phyloP scores from a whole-genome alignment of 2,329 filamentous ascomycete genomes.

The Clonostachys byssicola region DNA sequence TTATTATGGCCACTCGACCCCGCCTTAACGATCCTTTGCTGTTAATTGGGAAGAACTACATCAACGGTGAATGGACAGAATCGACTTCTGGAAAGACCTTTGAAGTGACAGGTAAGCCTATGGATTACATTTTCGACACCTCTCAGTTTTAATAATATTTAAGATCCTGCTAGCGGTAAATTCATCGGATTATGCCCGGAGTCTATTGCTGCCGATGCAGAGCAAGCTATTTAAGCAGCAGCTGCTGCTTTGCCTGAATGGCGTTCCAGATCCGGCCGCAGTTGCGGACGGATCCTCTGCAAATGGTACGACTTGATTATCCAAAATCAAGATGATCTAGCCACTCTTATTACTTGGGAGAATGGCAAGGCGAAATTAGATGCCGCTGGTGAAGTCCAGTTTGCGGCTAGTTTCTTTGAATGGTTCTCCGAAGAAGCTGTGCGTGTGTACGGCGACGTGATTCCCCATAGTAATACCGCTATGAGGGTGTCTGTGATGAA shows the following conservation, averaged over 20 bases:
- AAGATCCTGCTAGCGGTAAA: slow-evolving; percentile 7
- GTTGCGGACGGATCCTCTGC: no score
- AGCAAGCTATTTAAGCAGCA: slow-evolving; percentile 67
- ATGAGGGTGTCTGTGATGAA: no score
- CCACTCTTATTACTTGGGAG: slow-evolving; percentile 65
- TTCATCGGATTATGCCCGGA: slow-evolving; percentile 43
- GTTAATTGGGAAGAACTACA: slow-evolving; percentile 55
- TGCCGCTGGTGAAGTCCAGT: slow-evolving; percentile 51
- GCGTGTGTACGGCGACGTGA: slow-evolving; percentile 49
- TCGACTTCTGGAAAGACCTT: slow-evolving; percentile 24
- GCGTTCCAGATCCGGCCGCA: no score
- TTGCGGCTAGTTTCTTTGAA: slow-evolving; percentile 57
- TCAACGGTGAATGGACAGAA: slow-evolving; percentile 70
- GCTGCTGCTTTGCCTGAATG: no score
- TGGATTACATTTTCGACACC: not conserved
- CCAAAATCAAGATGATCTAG: slow-evolving; percentile 62
- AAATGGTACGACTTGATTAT: slow-evolving; percentile 67
- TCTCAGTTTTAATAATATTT: slow-evolving; percentile 5
- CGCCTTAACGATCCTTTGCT: slow-evolving; percentile 56
- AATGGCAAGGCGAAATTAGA: slow-evolving; percentile 67
- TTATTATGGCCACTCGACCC: no score
- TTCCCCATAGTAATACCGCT: slow-evolving; percentile 8
- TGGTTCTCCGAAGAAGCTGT: slow-evolving; percentile 64
- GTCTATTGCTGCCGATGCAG: slow-evolving; percentile 63
- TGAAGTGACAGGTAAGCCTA: not conserved